Evolutionary conservation across 1,284 basidiomycete species (phyloP), one percentile per base, ranked within the genome.

Genomic region (Stygiomarasmius scandens): DNA sequence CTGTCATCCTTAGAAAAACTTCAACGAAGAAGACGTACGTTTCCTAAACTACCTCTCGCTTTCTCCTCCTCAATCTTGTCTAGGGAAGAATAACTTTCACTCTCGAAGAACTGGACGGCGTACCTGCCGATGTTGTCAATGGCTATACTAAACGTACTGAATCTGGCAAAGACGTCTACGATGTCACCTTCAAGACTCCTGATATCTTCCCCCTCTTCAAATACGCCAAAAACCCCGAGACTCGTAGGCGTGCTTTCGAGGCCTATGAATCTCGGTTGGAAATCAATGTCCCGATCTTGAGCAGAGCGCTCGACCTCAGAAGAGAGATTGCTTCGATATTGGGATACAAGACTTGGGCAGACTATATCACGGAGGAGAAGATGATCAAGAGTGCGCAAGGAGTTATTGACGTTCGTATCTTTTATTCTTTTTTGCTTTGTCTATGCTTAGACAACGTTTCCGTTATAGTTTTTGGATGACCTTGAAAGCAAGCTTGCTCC

Each of bases 141-240:
- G 91, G 90, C 2, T 93, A 87, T 67, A 78, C 77, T 20, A 89
- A 87, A 65, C 82, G 81, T 52, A 80, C 74, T 1, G 82, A 88
- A 56, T 81, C 74, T 41, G 75, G 71, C 61, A 77, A 80, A 54
- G 83, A 84, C 54, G 67, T 89, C 14, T 89, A 85, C 68, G 86
- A 87, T 48, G 80, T 90, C 34, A 89, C 88, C 1, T 89, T 81
- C 75, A 86, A 86, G 69, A 85, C 85, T 0, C 84, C 91, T 0
- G 91, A 93, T 65, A 89, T 92, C 64, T 84, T 89, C 71, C 90
- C 92, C 0, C 55, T 93, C 52, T 87, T 92, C 74, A 89, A 92
- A 82, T 89, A 83, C 59, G 90, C 91, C 1, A 77, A 86, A 63
- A 81, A 80, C 61, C 85, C 90, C 0, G 76, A 81, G 44, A 92